A percentile compares a stretch with the other conserved stretches of the same genome.
Evolutionary conservation across 1,284 basidiomycete species (phyloP).

Genomic region (Cryptococcus sp.): DNA sequence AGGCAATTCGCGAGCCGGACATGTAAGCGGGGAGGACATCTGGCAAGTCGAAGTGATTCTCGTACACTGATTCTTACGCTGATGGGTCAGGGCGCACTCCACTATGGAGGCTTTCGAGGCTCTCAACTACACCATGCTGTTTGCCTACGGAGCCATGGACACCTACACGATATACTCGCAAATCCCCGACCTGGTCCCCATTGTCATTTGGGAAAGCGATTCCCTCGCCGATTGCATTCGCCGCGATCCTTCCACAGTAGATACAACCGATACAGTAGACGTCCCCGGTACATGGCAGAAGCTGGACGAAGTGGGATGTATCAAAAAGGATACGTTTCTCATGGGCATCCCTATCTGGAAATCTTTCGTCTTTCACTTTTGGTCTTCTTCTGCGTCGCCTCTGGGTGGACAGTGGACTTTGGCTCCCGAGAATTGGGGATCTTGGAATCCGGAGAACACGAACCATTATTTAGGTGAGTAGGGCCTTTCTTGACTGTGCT

Average conservation of each 20-base stretch:
- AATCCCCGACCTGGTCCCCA: conserved; percentile 24
- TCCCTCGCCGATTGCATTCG: conserved; percentile 9
- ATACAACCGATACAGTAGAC: conserved; percentile 3
- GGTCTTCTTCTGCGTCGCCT: conserved; percentile 24
- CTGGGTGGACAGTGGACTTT: conserved; percentile 40
- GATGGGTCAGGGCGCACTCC: conserved; percentile 12
- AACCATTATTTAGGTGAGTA: conserved; percentile 41
- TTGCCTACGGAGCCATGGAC: conserved; percentile 18
- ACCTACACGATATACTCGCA: conserved; percentile 24
- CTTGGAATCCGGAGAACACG: conserved; percentile 7
- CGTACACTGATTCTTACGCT: background rate
- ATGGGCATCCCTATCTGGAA: conserved; percentile 43
- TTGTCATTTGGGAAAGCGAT: conserved; percentile 17
- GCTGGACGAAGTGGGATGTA: conserved; percentile 11
- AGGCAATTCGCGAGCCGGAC: conserved; percentile 10
- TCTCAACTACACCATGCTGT: conserved; percentile 24
- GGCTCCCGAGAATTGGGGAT: conserved; percentile 37
- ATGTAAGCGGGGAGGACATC: conserved; percentile 26
- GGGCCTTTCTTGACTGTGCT: background rate
- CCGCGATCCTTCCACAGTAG: conserved; percentile 5
- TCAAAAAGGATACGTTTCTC: conserved; percentile 15
- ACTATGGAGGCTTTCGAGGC: conserved; percentile 15
- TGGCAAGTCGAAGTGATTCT: conserved; percentile 15
- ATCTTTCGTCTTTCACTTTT: conserved; percentile 37
- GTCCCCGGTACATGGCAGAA: conserved; percentile 9